Conservation (phyloP, 352 stramenopile genomes). For the Globisporangium perplexum region DNA sequence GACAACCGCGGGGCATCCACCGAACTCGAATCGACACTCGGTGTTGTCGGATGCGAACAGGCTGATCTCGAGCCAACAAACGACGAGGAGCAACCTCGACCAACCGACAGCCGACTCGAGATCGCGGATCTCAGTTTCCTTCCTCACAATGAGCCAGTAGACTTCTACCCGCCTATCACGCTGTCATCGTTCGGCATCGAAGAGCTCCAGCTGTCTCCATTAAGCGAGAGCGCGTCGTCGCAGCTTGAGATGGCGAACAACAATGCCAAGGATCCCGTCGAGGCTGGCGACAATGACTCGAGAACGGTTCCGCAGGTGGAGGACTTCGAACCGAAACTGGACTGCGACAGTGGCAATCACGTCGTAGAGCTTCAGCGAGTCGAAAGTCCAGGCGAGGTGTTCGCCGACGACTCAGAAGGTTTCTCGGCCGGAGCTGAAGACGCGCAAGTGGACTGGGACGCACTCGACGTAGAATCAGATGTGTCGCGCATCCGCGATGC, state of each 20-base stretch:
- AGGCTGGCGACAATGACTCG: neutral
- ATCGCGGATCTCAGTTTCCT: neutral
- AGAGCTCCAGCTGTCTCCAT: conserved; percentile 35
- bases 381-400: neutral
- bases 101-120: neutral
- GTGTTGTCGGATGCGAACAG: neutral
- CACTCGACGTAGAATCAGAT: neutral
- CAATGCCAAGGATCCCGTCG: neutral
- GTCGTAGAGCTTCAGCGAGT: neutral
- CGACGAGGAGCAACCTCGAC: neutral
- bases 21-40: neutral
- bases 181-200: conserved; percentile 37
- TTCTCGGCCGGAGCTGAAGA: neutral
- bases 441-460: neutral
- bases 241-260: neutral
- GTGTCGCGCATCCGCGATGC: neutral
- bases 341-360: neutral
- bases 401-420: neutral
- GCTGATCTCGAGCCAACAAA: neutral
- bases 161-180: conserved; percentile 29
- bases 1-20: too few species aligned
- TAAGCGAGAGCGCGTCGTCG: conserved; percentile 4
- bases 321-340: neutral
- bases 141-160: neutral
- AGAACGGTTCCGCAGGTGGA: neutral